Percentiles rank a stretch among this genome's conserved stretches.
phyloP scores from a whole-genome alignment of 2,329 filamentous ascomycete species.

The Fusarium odoratissimum region DNA sequence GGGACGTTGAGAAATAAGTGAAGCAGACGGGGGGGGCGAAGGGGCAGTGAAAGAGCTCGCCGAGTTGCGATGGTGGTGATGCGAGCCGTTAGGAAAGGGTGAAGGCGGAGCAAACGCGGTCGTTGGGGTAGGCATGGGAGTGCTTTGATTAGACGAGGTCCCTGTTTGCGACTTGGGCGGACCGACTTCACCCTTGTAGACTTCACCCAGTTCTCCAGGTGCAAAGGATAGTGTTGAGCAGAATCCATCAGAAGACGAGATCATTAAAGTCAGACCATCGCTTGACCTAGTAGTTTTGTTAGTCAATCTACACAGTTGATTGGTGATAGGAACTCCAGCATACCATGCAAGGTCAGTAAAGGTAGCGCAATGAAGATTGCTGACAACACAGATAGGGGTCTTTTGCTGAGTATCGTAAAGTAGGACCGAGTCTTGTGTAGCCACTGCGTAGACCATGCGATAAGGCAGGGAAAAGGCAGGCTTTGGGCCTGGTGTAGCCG shows the following conservation, averaged over 20 bases:
- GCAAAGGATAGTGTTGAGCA: slow-evolving; percentile 91
- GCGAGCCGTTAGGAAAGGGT: slow-evolving; percentile 61
- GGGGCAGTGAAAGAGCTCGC: slow-evolving; percentile 68
- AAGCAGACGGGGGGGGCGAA: slow-evolving; percentile 65
- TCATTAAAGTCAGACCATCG: slow-evolving; percentile 73
- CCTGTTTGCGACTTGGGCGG: slow-evolving; percentile 58
- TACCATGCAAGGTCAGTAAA: slow-evolving; percentile 98
- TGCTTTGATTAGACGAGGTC: slow-evolving; percentile 70
- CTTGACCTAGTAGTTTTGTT: slow-evolving; percentile 55
- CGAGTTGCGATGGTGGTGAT: slow-evolving; percentile 69
- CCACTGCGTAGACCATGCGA: slow-evolving; percentile 95
- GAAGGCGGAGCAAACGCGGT: slow-evolving; percentile 71
- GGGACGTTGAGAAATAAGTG: slow-evolving; percentile 73
- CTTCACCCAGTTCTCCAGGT: slow-evolving; percentile 84
- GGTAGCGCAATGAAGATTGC: slow-evolving; percentile 96
- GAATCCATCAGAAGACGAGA: slow-evolving; percentile 98
- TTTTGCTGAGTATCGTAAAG: slow-evolving; percentile 98
- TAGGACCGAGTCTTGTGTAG: slow-evolving; percentile 93
- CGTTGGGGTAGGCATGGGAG: slow-evolving; percentile 78
- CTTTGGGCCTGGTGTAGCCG: slow-evolving; percentile 68
- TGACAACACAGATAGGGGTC: slow-evolving; percentile 92
- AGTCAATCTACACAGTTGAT: slow-evolving; percentile 35
- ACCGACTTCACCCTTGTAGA: slow-evolving; percentile 77
- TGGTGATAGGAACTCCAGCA: slow-evolving; percentile 45
- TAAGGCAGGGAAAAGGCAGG: slow-evolving; percentile 88